Percentiles rank a stretch among this genome's conserved stretches.
Conservation (phyloP, 2,329 filamentous ascomycete genomes). For the Clonostachys rosea region DNA sequence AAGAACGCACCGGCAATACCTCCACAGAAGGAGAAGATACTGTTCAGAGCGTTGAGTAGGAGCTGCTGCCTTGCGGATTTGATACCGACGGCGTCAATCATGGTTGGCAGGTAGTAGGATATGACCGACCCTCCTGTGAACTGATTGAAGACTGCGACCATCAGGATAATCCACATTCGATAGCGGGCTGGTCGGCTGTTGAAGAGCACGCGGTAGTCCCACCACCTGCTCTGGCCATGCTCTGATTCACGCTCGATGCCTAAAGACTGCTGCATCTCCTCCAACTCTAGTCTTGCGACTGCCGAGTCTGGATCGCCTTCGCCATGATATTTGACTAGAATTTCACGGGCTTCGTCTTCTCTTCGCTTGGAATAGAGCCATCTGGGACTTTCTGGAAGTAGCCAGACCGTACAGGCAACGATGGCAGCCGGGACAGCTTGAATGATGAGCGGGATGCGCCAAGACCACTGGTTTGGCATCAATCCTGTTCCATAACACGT, state of each 20-base stretch:
- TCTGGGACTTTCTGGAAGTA: constrained; percentile 29
- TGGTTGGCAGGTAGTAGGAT: constrained; percentile 37
- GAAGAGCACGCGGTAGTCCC: constrained; percentile 49
- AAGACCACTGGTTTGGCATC: constrained; percentile 11
- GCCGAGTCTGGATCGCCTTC: constrained; percentile 10
- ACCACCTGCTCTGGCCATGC: constrained; percentile 28
- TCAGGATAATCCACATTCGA: constrained; percentile 34
- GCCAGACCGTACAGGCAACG: constrained; percentile 21
- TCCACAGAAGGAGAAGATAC: constrained; percentile 33
- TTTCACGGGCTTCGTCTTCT: not conserved
- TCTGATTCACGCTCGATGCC: constrained; percentile 26
- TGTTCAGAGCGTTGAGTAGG: constrained; percentile 32
- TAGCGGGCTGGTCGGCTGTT: constrained; percentile 39
- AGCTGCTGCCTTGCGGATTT: constrained; percentile 23
- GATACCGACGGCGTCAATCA: constrained; percentile 37
- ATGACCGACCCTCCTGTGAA: constrained; percentile 42
- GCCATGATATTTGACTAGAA: constrained; percentile 9
- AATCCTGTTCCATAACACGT: constrained; percentile 42
- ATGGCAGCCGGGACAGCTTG: constrained; percentile 29
- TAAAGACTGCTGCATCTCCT: constrained; percentile 35
- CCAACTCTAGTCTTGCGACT: constrained; percentile 31
- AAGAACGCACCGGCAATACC: constrained; percentile 30
- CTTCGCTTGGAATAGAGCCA: constrained; percentile 4
- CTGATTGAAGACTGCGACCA: constrained; percentile 40
- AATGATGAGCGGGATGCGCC: constrained; percentile 28